Conservation (phyloP, 352 stramenopile species). For the Phytophthora capsici region DNA sequence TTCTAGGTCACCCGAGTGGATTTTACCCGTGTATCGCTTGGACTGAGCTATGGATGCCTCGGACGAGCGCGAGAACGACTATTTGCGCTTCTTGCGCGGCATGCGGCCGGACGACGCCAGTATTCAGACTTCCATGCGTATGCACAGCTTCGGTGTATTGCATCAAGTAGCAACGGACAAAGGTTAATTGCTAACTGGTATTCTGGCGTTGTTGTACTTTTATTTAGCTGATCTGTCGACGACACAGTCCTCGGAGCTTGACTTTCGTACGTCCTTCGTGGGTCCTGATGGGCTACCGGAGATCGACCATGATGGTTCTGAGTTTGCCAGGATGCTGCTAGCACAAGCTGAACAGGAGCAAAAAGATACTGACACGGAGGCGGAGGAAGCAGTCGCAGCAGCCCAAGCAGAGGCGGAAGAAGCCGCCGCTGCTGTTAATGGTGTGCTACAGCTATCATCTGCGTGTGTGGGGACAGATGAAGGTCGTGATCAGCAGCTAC, state of each 20-base stretch:
- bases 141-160: conserved; percentile 17
- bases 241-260: conserved; percentile 63
- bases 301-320: conserved; percentile 70
- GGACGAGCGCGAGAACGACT: conserved; percentile 69
- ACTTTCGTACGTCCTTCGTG: conserved; percentile 79
- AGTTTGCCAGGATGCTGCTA: conserved; percentile 78
- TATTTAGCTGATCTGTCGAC: conserved; percentile 59
- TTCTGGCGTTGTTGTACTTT: conserved; percentile 5
- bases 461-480: conserved; percentile 16
- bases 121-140: conserved; percentile 50
- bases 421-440: conserved; percentile 18
- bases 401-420: conserved; percentile 32
- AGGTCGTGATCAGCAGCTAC: conserved; percentile 1
- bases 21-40: neutral
- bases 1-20: neutral
- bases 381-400: conserved; percentile 20
- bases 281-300: conserved; percentile 62
- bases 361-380: conserved; percentile 28
- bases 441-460: conserved; percentile 35
- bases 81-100: conserved; percentile 78
- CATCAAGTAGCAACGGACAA: neutral
- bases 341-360: conserved; percentile 68
- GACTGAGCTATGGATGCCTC: conserved; percentile 38
- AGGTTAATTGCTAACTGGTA: neutral
- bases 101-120: conserved; percentile 66